Conservation (phyloP, 2,329 filamentous ascomycete genomes). For the Trichoderma sp. region DNA sequence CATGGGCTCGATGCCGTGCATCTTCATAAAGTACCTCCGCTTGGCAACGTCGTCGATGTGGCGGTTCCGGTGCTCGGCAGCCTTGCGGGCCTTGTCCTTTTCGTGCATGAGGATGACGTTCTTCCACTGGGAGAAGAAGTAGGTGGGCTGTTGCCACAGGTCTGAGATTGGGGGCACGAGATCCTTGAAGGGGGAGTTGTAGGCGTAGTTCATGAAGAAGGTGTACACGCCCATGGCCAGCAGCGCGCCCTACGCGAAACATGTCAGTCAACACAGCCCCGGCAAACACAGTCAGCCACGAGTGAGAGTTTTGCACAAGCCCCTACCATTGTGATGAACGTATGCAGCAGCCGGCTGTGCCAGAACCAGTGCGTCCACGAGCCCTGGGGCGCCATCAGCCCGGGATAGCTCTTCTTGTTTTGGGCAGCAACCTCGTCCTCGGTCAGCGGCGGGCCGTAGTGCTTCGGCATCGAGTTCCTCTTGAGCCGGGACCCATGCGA, state of each 20-base stretch:
- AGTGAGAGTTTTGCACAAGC: neutral
- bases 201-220: constrained; percentile 76
- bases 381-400: constrained; percentile 82
- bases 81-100: constrained; percentile 67
- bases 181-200: constrained; percentile 76
- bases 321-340: constrained; percentile 79
- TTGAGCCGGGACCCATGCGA: constrained; percentile 77
- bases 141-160: constrained; percentile 68
- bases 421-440: constrained; percentile 67
- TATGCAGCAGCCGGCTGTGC: constrained; percentile 73
- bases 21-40: constrained; percentile 80
- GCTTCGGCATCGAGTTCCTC: constrained; percentile 56
- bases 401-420: constrained; percentile 74
- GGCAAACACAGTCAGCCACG: too few relatives aligned
- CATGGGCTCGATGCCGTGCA: constrained; percentile 74
- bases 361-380: constrained; percentile 85
- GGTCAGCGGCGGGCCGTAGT: constrained; percentile 74
- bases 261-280: neutral
- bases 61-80: constrained; percentile 69
- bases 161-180: constrained; percentile 72
- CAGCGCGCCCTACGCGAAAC: constrained; percentile 59
- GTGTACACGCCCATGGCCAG: constrained; percentile 69
- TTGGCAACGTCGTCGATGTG: constrained; percentile 86
- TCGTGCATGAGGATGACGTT: constrained; percentile 78
- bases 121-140: constrained; percentile 64